Evolutionary conservation across 495 filamentous ascomycete genomes (phyloP).

Genomic region (Tuber borchii): DNA sequence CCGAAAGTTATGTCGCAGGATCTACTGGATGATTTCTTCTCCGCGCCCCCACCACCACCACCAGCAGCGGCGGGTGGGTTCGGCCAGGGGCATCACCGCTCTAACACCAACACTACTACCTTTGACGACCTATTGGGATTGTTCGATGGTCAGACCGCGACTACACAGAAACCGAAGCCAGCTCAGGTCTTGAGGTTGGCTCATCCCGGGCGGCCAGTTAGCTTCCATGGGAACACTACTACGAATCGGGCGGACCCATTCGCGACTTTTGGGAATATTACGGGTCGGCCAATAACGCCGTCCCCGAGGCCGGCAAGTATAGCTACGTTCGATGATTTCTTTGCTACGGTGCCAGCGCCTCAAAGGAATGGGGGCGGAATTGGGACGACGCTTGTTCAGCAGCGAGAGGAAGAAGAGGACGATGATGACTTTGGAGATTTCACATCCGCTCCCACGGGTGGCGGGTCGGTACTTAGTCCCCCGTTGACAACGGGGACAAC

Average conservation of each 20-base stretch:
- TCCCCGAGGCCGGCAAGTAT: conserved; percentile 8
- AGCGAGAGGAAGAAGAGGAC: conserved; percentile 8
- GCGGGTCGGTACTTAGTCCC: neutral
- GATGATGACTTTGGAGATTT: conserved; percentile 40
- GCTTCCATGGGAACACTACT: conserved; percentile 19
- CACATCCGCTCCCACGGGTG: conserved; percentile 17
- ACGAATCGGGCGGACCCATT: conserved; percentile 22
- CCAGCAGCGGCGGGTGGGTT: neutral
- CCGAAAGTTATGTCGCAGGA: conserved; percentile 38
- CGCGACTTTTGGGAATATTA: conserved; percentile 19
- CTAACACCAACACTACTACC: conserved; percentile 21
- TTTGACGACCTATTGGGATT: conserved; percentile 40
- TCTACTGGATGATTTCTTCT: conserved; percentile 38
- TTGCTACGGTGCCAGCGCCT: conserved; percentile 14
- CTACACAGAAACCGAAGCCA: conserved; percentile 21
- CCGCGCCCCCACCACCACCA: conserved; percentile 14
- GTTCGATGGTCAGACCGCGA: conserved; percentile 13
- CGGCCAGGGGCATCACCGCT: conserved; percentile 3
- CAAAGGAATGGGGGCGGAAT: conserved; percentile 1
- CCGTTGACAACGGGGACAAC: neutral
- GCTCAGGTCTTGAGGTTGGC: conserved; percentile 22
- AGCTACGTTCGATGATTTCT: conserved; percentile 9
- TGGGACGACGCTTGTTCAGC: conserved; percentile 3
- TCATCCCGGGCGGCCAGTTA: conserved; percentile 23
- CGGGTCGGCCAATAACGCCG: conserved; percentile 19